Evolutionary conservation across 169 alveolate genomes (phyloP), one percentile per base, ranked within the genome.

Genomic region (Plasmodium vivax): DNA sequence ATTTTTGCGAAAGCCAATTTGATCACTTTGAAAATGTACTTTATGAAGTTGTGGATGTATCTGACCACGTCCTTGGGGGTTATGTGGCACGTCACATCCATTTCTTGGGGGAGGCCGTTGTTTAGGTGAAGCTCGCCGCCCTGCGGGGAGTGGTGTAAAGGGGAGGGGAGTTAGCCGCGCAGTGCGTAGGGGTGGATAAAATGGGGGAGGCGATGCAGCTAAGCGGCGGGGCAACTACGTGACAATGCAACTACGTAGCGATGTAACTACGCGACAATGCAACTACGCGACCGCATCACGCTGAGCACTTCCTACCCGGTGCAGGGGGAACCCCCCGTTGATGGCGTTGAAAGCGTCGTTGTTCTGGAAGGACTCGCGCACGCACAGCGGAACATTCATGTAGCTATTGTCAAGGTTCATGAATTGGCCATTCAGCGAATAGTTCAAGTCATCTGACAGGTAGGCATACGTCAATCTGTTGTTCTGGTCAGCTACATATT

Each of bases 1-100:
- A 88, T 79, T 88, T 88, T 88, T 19, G 77, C 77, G 19, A 77
- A 88, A 23, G 94, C 82, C 19, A 88, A 43, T 80, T 88, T 88
- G 10, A 88, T n/a, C 23, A 79, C 82, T 79, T 88, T 88, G 38
- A 38, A 80, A 58, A 88, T 88, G 72, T 88, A 80, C 72, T 32
- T 77, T 56, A 88, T 45, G 51, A 88, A 23, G 14, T 43, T 79
- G 5, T 80, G 36, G 47, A 88, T 62, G 43, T 38, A 88, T 23
- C 34, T 88, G 36, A 80, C 7, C 47, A 80, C 74, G 12, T 71
- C 75, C 43, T 43, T 62, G 51, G 83, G 14, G 74, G 36, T 73
- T n/a, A 68, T 68, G 16, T 62, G 74, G 47, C 90, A 88, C 19
- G 45, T 79, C 47, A 19, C 27, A 9, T 77, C 91, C 72, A 79